Base-by-base conservation (phyloP, 768 basidiomycete species). In the Auricularia heimuer region DNA sequence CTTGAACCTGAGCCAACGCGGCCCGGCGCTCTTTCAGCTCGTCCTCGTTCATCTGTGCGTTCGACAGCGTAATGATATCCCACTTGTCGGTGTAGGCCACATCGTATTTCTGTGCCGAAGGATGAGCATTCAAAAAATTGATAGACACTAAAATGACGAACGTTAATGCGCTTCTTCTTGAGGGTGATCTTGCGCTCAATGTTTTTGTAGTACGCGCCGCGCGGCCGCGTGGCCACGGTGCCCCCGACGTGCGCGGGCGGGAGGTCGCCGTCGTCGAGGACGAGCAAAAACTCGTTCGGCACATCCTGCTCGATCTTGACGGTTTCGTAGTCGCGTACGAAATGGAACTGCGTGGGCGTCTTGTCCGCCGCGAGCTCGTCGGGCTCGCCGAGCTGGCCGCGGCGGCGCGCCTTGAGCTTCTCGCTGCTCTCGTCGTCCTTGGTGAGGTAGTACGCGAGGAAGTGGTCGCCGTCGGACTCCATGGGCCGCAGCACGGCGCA, bases 131-230 rank as follows among this genome's bases (percentile, higher is more conserved):
- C n/a, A 16, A 54, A 44, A 51, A 62, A 21, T 58, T 69, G 21
- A 70, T 24, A 14, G 58, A 29, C 29, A 29, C 29, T 2, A 65
- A 14, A 66, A 62, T 61, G 21, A 65, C 37, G n/a, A 42, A 92
- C 91, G 72, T 90, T 89, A 18, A 83, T 83, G 7, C 92, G 84
- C 74, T 86, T 91, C 78, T 92, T 92, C 75, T 92, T 92, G 51
- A 94, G 78, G 29, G 84, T 79, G 86, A 92, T 92, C 76, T 92
- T 93, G 58, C 91, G 84, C 75, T 92, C 90, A 63, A 94, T 91
- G 71, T 87, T 87, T 75, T 92, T 94, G 77, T 92, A 93, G 71
- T 90, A 93, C 0, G 87, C 92, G n/a, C 88, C 91, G 33, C 71
- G 68, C 69, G 80, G 79, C 14, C 65, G 69, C 29, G 73, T 62